Evolutionary conservation across 345 rosid species (phyloP).

Genomic region (Balakata baccata): DNA sequence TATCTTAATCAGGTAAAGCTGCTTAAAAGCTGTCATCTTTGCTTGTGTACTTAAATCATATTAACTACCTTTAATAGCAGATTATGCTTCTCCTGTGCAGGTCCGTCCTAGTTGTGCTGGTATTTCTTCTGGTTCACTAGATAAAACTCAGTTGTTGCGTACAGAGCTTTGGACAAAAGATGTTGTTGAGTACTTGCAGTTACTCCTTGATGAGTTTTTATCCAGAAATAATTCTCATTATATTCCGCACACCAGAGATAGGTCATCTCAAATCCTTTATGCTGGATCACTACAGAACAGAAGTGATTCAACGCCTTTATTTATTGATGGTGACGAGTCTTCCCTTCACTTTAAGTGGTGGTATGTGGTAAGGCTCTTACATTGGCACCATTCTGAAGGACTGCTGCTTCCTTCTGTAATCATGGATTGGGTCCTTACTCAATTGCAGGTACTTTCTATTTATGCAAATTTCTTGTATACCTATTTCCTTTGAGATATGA

Average conservation of each 20-base stretch:
- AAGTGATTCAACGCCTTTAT: constrained; percentile 45
- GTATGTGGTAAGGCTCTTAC: constrained; percentile 89
- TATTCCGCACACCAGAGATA: constrained; percentile 58
- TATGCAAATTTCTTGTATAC: neutral
- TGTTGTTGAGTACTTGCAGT: constrained; percentile 82
- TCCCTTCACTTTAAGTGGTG: constrained; percentile 87
- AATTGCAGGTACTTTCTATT: constrained; percentile 58
- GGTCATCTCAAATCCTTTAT: constrained; percentile 64
- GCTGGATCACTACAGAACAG: constrained; percentile 56
- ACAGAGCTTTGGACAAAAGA: constrained; percentile 97
- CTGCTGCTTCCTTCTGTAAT: constrained; percentile 78
- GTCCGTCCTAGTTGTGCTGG: constrained; percentile 61
- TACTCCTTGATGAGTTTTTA: constrained; percentile 70
- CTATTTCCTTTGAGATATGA: neutral
- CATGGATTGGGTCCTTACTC: constrained; percentile 92
- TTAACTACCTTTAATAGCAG: constrained; percentile 7
- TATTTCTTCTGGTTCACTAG: constrained; percentile 58
- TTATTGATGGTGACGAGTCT: constrained; percentile 71
- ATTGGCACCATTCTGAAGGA: constrained; percentile 93
- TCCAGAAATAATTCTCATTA: constrained; percentile 60
- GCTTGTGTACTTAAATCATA: neutral
- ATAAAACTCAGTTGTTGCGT: constrained; percentile 37
- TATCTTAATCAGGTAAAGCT: constrained; percentile 88
- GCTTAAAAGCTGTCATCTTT: neutral
- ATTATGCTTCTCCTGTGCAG: constrained; percentile 42